phyloP scores from a whole-genome alignment of 31 red algal genomes.

The Endocladia muricata region DNA sequence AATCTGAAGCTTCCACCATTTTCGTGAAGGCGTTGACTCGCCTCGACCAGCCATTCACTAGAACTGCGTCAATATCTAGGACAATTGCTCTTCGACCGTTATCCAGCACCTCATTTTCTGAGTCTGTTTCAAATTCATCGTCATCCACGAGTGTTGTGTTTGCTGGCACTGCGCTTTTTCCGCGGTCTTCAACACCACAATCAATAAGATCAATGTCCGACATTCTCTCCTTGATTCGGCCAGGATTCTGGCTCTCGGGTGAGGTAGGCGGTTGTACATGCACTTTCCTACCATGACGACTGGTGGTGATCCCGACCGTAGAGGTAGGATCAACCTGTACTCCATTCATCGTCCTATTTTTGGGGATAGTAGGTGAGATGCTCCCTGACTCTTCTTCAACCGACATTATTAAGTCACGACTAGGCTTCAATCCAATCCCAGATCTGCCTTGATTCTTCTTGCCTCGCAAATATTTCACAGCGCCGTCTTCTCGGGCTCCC shows the following conservation, averaged over 20 bases:
- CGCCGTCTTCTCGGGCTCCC: constrained; percentile 42
- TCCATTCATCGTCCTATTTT: background rate
- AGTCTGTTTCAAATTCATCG: constrained; percentile 2
- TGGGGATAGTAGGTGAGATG: background rate
- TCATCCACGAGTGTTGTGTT: background rate
- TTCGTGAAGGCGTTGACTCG: background rate
- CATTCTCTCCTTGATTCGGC: background rate
- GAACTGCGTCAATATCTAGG: constrained; percentile 7
- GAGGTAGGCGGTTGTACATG: background rate
- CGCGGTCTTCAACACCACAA: background rate
- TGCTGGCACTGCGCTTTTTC: background rate
- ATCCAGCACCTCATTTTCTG: background rate
- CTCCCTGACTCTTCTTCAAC: background rate
- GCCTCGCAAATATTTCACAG: constrained; percentile 11
- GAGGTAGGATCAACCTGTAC: background rate
- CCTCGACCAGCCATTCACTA: background rate
- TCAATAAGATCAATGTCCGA: background rate
- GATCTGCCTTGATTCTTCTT: constrained; percentile 7
- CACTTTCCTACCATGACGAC: background rate
- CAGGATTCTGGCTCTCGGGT: background rate
- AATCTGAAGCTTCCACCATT: background rate
- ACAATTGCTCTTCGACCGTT: constrained; percentile 20
- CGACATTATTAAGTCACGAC: background rate
- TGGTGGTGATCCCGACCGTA: background rate
- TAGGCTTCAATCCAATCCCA: constrained; percentile 17